A percentile compares a stretch with the other conserved stretches of the same genome.
phyloP scores from a whole-genome alignment of 2,329 filamentous ascomycete genomes.

The Plenodomus lindquistii region DNA sequence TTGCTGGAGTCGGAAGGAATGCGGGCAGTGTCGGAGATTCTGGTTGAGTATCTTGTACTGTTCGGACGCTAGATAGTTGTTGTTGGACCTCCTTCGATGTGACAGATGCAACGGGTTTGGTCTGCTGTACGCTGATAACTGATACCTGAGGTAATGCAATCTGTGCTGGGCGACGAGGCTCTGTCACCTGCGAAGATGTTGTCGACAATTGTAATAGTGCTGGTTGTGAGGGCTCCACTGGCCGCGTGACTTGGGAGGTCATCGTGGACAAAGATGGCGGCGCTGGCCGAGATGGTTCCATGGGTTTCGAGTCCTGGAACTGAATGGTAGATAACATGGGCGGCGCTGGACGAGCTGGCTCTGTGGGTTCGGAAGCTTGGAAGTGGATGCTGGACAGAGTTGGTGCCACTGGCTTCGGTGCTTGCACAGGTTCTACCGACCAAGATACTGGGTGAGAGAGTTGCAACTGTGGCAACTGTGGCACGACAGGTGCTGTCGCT shows the following conservation, averaged over 20 bases:
- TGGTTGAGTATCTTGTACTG: slow-evolving; percentile 37
- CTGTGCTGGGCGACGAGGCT: slow-evolving; percentile 28
- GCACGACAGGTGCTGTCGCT: slow-evolving; percentile 20
- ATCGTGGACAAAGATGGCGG: slow-evolving; percentile 20
- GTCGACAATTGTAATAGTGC: slow-evolving; percentile 19
- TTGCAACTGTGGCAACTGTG: slow-evolving; percentile 16
- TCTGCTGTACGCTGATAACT: slow-evolving; percentile 31
- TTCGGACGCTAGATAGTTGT: slow-evolving; percentile 31
- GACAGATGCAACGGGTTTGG: slow-evolving; percentile 28
- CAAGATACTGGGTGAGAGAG: slow-evolving; percentile 26
- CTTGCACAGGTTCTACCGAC: slow-evolving; percentile 28
- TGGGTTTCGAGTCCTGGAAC: slow-evolving; percentile 30
- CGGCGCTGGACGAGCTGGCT: slow-evolving; percentile 1
- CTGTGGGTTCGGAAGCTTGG: slow-evolving; percentile 24
- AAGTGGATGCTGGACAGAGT: slow-evolving; percentile 22
- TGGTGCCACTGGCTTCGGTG: slow-evolving; percentile 9
- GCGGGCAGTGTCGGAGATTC: slow-evolving; percentile 41
- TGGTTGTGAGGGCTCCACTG: slow-evolving; percentile 18
- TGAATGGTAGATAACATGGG: slow-evolving; percentile 16
- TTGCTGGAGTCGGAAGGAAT: slow-evolving; percentile 36
- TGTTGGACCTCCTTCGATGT: slow-evolving; percentile 11
- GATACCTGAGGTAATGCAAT: slow-evolving; percentile 24
- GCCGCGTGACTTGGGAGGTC: slow-evolving; percentile 24
- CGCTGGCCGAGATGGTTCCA: slow-evolving; percentile 13
- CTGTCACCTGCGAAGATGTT: slow-evolving; percentile 27